Percentiles rank a stretch among this genome's conserved stretches.
Evolutionary conservation across 2,329 filamentous ascomycete genomes (phyloP).

Genomic region (Aspergillus sp.): DNA sequence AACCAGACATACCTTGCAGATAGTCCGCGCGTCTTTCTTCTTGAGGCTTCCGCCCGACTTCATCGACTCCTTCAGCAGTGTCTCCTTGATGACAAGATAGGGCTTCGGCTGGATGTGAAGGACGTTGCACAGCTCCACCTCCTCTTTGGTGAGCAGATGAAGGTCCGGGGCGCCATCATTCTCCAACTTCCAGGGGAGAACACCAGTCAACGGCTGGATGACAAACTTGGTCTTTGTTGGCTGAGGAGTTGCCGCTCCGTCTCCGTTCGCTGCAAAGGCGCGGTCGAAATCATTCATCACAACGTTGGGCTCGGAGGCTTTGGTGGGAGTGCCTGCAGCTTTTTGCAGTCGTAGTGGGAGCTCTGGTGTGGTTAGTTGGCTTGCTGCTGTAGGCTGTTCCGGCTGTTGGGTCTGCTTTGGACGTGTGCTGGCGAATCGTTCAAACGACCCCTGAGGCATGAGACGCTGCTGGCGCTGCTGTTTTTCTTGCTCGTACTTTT

Average conservation of each 20-base stretch:
- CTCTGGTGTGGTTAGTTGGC: slow-evolving; percentile 77
- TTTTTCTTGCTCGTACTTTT: slow-evolving; percentile 94
- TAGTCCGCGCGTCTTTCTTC: slow-evolving; percentile 89
- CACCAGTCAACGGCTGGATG: slow-evolving; percentile 52
- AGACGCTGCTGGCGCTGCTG: slow-evolving; percentile 68
- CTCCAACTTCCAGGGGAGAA: slow-evolving; percentile 64
- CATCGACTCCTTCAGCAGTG: slow-evolving; percentile 85
- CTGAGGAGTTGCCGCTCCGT: slow-evolving; percentile 43
- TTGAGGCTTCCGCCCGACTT: slow-evolving; percentile 86
- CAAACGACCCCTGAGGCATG: slow-evolving; percentile 77
- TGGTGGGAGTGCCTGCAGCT: slow-evolving; percentile 32
- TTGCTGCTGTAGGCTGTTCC: slow-evolving; percentile 76
- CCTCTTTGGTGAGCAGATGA: slow-evolving; percentile 82
- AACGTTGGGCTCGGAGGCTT: slow-evolving; percentile 37
- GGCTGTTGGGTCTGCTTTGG: slow-evolving; percentile 69
- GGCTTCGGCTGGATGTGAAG: slow-evolving; percentile 90
- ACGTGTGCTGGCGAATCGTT: slow-evolving; percentile 76
- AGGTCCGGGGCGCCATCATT: slow-evolving; percentile 77
- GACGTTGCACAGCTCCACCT: slow-evolving; percentile 82
- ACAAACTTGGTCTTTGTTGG: slow-evolving; percentile 57
- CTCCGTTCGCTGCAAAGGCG: slow-evolving; percentile 51
- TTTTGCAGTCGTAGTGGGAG: slow-evolving; percentile 66
- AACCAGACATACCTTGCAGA: slow-evolving; percentile 62
- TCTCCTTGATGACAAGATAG: slow-evolving; percentile 92
- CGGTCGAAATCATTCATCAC: slow-evolving; percentile 59